Conservation (phyloP, 257 asterid genomes). For the Rehmannia glutinosa region DNA sequence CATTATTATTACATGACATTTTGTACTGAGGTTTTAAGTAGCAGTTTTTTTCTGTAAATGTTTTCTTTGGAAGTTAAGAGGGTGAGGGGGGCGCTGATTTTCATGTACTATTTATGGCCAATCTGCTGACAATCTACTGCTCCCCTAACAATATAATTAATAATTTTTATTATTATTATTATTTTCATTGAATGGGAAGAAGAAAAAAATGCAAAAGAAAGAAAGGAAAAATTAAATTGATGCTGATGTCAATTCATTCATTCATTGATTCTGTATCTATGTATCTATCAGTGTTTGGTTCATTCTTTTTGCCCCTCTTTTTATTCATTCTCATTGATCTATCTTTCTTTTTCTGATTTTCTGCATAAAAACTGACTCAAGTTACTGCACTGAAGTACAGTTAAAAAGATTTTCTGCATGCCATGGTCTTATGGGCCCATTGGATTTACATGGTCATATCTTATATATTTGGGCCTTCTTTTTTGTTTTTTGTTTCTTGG, state of each 20-base stretch:
- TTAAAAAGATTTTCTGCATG: constrained; percentile 28
- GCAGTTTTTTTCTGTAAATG: constrained; percentile 6
- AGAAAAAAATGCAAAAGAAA: too few relatives aligned
- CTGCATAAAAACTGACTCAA: constrained; percentile 10
- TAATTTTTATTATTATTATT: not conserved
- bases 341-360: constrained; percentile 23
- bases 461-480: not conserved
- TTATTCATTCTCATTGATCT: constrained; percentile 6
- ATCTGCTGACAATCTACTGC: not conserved
- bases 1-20: constrained; percentile 16
- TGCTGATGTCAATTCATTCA: constrained; percentile 15
- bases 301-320: constrained; percentile 30
- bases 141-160: not conserved
- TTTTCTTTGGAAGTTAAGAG: constrained; percentile 5
- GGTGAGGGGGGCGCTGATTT: constrained; percentile 35
- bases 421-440: constrained; percentile 6
- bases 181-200: not conserved
- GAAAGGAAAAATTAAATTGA: not conserved
- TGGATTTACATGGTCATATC: not conserved
- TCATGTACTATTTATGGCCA: constrained; percentile 18
- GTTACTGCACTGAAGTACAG: constrained; percentile 34
- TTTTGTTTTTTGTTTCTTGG: not conserved
- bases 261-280: not conserved
- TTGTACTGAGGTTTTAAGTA: constrained; percentile 11
- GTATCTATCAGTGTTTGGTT: not conserved